Evolutionary conservation across 768 basidiomycete genomes (phyloP).

Genomic region (Guyanaporus albipodus): DNA sequence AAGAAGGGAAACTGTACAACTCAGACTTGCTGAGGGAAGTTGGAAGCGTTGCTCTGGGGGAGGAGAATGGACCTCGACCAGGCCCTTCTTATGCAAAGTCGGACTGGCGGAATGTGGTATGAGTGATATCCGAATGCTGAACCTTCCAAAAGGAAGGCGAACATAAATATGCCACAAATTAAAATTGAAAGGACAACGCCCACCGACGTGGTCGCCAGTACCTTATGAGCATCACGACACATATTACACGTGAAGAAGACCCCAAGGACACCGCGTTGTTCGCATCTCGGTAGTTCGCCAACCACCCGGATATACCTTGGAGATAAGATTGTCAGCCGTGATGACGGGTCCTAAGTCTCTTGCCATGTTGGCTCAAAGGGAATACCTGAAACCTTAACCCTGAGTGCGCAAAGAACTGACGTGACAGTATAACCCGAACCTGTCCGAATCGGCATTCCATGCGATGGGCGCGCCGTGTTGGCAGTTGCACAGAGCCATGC

Average conservation of each 20-base stretch:
- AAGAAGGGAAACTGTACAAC: conserved; percentile 16
- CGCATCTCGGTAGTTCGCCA: conserved; percentile 21
- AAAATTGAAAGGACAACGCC: conserved; percentile 19
- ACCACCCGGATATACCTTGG: conserved; percentile 6
- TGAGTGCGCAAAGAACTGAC: conserved; percentile 11
- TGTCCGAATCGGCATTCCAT: not conserved
- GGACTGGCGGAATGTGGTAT: conserved; percentile 15
- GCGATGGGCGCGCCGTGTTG: not conserved
- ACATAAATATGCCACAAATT: conserved; percentile 27
- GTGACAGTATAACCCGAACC: not conserved
- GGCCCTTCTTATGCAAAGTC: conserved; percentile 31
- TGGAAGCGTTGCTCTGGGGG: conserved; percentile 7
- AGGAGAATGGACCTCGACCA: conserved; percentile 2
- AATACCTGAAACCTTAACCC: conserved; percentile 17
- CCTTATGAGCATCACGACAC: conserved; percentile 27
- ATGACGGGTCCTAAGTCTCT: conserved; percentile 13
- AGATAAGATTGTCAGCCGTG: conserved; percentile 20
- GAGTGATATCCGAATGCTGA: conserved; percentile 16
- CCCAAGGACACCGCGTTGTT: conserved; percentile 29
- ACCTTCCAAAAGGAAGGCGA: conserved; percentile 20
- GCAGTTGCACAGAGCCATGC: conserved; percentile 4
- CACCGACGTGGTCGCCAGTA: conserved; percentile 29
- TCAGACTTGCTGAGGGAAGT: conserved; percentile 27
- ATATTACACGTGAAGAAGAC: conserved; percentile 28
- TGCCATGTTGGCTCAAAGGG: conserved; percentile 18